A percentile compares a stretch with the other conserved stretches of the same genome.
These are phyloP conservation scores for Racocetra persica DNA, from an alignment of 371 early-diverging fungal species.

Conservation along the genomic window DNA sequence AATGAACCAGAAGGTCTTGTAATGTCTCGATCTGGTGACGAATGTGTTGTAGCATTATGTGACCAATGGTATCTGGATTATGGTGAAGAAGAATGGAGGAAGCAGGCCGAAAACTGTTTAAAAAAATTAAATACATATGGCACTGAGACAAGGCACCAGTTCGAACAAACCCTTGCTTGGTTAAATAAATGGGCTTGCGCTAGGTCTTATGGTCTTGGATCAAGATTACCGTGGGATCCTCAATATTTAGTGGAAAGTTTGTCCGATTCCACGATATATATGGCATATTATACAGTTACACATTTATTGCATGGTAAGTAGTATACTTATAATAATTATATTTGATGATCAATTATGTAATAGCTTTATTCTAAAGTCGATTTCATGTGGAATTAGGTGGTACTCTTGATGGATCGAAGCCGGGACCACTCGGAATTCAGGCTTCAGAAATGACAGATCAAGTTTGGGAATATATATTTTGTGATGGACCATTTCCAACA, in stretches of 20 bases:
- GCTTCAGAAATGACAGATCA: constrained; percentile 91
- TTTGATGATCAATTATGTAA: background rate
- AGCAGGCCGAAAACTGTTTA: constrained; percentile 81
- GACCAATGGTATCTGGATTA: constrained; percentile 99
- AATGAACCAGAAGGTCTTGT: constrained; percentile 97
- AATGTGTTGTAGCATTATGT: constrained; percentile 97
- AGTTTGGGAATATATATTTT: constrained; percentile 96
- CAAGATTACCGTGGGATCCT: constrained; percentile 97
- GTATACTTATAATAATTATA: background rate
- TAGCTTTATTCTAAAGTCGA: background rate
- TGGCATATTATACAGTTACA: constrained; percentile 99
- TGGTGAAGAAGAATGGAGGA: constrained; percentile 94
- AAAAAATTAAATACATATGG: constrained; percentile 85
- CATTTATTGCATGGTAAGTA: constrained; percentile 87
- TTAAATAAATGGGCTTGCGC: constrained; percentile 99
- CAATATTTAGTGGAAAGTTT: constrained; percentile 98
- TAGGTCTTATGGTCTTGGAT: constrained; percentile 97
- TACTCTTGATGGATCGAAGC: constrained; percentile 83
- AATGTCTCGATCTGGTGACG: constrained; percentile 97
- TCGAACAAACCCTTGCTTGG: constrained; percentile 95
- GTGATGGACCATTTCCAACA: constrained; percentile 75
- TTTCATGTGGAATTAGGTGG: constrained; percentile 49
- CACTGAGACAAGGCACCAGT: constrained; percentile 89
- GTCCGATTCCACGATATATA: constrained; percentile 99
- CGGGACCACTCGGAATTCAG: constrained; percentile 85